phyloP scores from a whole-genome alignment of 2,329 filamentous ascomycete genomes.

The Thelonectria discophora region DNA sequence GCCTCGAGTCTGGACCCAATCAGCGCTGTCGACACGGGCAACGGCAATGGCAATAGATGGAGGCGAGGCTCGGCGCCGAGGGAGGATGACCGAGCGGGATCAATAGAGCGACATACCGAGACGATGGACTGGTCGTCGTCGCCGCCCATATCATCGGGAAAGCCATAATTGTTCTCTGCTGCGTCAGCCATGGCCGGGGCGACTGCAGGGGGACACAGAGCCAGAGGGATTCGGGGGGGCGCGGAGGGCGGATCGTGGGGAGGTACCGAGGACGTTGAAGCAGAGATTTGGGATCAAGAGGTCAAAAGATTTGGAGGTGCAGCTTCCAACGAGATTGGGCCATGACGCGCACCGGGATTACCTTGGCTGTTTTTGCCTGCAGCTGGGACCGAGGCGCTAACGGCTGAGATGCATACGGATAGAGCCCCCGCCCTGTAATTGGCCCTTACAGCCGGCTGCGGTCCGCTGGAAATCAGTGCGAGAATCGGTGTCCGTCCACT shows the following conservation, averaged over 20 bases:
- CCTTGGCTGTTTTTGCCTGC: slow-evolving; percentile 36
- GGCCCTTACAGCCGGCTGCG: slow-evolving; percentile 23
- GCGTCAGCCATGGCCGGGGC: slow-evolving; percentile 52
- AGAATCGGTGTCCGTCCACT: background rate
- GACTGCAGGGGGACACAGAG: slow-evolving; percentile 39
- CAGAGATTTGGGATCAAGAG: slow-evolving; percentile 22
- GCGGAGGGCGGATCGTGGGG: slow-evolving; percentile 31
- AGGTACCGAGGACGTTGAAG: slow-evolving; percentile 13
- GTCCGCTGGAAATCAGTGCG: slow-evolving; percentile 23
- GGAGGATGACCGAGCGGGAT: slow-evolving; percentile 21
- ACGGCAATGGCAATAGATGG: slow-evolving; percentile 26
- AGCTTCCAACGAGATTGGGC: slow-evolving; percentile 38
- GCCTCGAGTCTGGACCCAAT: slow-evolving; percentile 73
- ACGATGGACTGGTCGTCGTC: slow-evolving; percentile 60
- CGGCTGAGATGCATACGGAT: slow-evolving; percentile 21
- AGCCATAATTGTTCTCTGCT: slow-evolving; percentile 56
- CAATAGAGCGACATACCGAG: slow-evolving; percentile 47
- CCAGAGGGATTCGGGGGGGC: slow-evolving; percentile 27
- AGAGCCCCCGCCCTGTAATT: slow-evolving; percentile 30
- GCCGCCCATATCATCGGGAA: slow-evolving; percentile 55
- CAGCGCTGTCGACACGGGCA: slow-evolving; percentile 32
- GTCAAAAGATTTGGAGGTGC: slow-evolving; percentile 41
- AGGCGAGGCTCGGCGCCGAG: slow-evolving; percentile 7
- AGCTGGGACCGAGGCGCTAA: slow-evolving; percentile 37
- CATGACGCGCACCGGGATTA: slow-evolving; percentile 43